Evolutionary conservation across 768 basidiomycete species (phyloP).

Genomic region (Naganishia randhawae): DNA sequence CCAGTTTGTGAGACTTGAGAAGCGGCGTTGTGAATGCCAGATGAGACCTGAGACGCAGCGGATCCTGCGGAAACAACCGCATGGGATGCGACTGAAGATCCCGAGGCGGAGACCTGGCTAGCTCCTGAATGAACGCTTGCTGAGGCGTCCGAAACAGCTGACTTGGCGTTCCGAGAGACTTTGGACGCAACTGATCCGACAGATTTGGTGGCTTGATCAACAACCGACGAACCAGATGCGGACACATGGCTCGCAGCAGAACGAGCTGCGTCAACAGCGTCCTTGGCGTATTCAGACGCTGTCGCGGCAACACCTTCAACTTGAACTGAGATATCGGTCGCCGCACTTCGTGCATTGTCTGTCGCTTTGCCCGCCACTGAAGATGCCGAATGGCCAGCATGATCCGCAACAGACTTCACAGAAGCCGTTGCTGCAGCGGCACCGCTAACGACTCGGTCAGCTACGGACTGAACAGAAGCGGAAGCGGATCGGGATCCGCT

Average conservation of each 20-base stretch:
- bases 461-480: neutral
- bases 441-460: neutral
- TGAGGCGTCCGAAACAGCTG: neutral
- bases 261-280: neutral
- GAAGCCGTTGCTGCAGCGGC: neutral
- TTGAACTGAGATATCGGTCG: neutral
- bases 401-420: conserved; percentile 5
- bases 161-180: neutral
- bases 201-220: conserved; percentile 2
- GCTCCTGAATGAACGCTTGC: neutral
- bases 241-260: neutral
- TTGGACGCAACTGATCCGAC: neutral
- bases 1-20: neutral
- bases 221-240: neutral
- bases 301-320: neutral
- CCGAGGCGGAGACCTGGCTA: neutral
- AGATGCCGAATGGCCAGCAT: conserved; percentile 3
- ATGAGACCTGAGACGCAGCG: neutral
- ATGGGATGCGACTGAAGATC: neutral
- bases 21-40: neutral
- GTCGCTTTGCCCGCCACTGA: neutral
- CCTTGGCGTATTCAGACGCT: neutral
- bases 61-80: neutral
- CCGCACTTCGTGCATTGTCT: neutral
- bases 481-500: neutral